These are phyloP conservation scores for Dillenia turbinata DNA, from an alignment of 164 flowering plant genomes.

Conservation along the genomic window DNA sequence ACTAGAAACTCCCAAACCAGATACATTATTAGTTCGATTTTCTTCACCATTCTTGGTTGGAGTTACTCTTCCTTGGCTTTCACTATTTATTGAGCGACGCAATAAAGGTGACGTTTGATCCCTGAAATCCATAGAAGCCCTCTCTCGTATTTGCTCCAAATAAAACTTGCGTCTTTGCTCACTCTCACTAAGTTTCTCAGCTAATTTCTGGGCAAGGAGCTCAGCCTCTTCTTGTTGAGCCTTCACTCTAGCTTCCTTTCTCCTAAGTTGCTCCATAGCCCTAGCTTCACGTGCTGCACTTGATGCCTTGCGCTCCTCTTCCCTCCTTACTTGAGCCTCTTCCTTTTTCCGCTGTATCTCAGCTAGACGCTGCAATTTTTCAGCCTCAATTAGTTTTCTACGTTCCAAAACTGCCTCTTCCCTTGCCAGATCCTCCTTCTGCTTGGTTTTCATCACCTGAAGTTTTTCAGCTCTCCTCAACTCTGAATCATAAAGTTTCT, in stretches of 20 bases:
- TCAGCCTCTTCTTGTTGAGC: conserved; percentile 99
- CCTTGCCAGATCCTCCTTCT: conserved; percentile 90
- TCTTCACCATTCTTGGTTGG: conserved; percentile 46
- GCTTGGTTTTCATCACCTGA: conserved; percentile 74
- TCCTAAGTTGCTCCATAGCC: conserved; percentile 76
- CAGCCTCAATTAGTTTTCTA: conserved; percentile 79
- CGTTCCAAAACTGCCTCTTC: conserved; percentile 98
- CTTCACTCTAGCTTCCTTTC: conserved; percentile 82
- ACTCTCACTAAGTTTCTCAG: conserved; percentile 90
- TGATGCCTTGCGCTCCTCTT: conserved; percentile 93
- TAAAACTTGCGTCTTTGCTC: conserved; percentile 90
- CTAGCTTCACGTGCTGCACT: conserved; percentile 94
- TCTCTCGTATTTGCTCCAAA: conserved; percentile 90
- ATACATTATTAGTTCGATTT: conserved; percentile 30
- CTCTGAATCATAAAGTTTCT: conserved; percentile 89
- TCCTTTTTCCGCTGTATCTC: conserved; percentile 89
- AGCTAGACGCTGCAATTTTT: conserved; percentile 91
- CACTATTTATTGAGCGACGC: conserved; percentile 60
- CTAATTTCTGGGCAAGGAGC: conserved; percentile 85
- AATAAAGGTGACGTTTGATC: conserved; percentile 89
- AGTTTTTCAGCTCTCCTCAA: conserved; percentile 93
- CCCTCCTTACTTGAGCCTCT: conserved; percentile 90
- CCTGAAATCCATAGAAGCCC: conserved; percentile 93
- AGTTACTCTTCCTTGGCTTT: conserved; percentile 47
- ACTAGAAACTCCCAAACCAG: conserved; percentile 31